Base-by-base conservation (phyloP, 495 filamentous ascomycete genomes). In the Neurospora hispaniola region DNA sequence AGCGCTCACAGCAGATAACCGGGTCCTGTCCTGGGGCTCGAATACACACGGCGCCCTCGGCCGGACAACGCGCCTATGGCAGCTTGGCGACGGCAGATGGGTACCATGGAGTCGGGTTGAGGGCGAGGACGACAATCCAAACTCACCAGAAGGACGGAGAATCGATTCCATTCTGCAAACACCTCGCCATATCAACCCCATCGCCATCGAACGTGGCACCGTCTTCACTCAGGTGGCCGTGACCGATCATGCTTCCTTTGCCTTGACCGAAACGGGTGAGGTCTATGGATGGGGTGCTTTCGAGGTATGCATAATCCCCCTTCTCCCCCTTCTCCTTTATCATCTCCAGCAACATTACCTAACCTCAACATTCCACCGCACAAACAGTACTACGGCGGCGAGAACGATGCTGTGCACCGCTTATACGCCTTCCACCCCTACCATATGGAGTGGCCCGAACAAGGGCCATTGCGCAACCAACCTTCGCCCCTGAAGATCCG, bases 201-300 rank as follows among this genome's bases (percentile, higher is more conserved):
- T 85, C 31, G 71, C 81, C 10, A 85, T 91, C 54, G 83, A 87
- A 4, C 80, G 85, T 70, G 86, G 82, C 44, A 88, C 86, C 2
- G 73, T 79, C 23, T 91, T 91, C 78, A 84, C 84, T 23, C 84
- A 88, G 72, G 83, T 93, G 68, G 84, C 83, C 35, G 90, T 90
- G 71, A 85, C 86, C 48, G 90, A 92, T 75, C 90, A 87, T 62
- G 83, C 86, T 44, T 88, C 88, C 0, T 89, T 92, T 78, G 86
- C 86, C 12, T 81, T 93, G 31, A 92, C 91, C 4, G 85, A 87
- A 39, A 85, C 86, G 41, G 91, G 91, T 10, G 80, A 79, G 40
- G 90, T 93, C 20, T 92, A 88, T 75, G 90, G 90, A 14, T 93
- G 91, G 90, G 91, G 91, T 62, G 89, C 89, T 40, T 92, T 93